Evolutionary conservation across 73 alveolate genomes (phyloP).

Genomic region (Strombidium stylifer): DNA sequence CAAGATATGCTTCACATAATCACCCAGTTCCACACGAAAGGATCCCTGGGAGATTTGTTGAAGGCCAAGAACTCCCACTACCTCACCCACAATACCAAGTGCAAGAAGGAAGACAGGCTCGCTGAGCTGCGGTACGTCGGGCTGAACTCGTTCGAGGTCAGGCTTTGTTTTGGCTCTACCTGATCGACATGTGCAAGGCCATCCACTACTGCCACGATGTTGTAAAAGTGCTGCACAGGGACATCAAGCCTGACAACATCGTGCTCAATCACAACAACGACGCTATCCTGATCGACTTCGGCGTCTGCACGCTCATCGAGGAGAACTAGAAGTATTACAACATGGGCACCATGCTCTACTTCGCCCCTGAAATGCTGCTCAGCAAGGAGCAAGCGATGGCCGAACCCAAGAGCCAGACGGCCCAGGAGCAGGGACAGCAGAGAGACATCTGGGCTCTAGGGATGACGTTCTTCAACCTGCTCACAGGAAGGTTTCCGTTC

Average conservation of each 20-base stretch:
- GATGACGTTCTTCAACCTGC: constrained; percentile 1
- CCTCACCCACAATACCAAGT: no score
- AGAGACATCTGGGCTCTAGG: constrained; percentile 44
- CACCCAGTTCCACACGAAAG: constrained; percentile 18
- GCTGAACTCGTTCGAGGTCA: no score
- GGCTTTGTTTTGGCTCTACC: no score
- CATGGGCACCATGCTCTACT: constrained; percentile 23
- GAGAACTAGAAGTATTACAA: constrained; percentile 5
- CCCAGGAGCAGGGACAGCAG: no score
- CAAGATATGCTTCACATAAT: constrained; percentile 31
- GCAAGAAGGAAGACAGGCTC: no score
- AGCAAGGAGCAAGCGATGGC: no score
- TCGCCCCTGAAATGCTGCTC: constrained; percentile 36
- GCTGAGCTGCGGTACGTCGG: no score
- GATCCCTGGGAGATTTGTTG: no score
- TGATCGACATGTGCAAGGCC: constrained; percentile 7
- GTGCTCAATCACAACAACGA: constrained; percentile 19
- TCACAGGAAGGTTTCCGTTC: constrained; percentile 10
- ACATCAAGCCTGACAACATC: constrained; percentile 28
- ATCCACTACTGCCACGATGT: constrained; percentile 22
- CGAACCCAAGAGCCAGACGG: no score
- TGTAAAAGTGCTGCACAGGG: constrained; percentile 28
- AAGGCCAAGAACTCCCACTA: no score
- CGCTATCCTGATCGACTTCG: constrained; percentile 32
- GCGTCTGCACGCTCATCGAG: no score